Conservation (phyloP, 2,329 filamentous ascomycete species). For the Botrytis squamosa region DNA sequence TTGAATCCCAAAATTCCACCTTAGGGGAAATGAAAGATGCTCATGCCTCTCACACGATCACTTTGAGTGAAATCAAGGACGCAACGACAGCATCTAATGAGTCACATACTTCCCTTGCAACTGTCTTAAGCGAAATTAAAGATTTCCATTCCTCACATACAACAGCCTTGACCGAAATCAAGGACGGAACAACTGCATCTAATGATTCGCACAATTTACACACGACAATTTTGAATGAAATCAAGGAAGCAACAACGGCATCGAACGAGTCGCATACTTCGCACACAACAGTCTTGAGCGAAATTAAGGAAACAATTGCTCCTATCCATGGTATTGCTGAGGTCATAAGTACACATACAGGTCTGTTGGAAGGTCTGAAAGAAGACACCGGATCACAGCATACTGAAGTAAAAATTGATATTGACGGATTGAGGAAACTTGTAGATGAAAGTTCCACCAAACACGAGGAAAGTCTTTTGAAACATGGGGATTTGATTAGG, state of each 20-base stretch:
- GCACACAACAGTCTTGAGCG: constrained; percentile 20
- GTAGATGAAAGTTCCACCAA: constrained; percentile 25
- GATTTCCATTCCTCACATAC: constrained; percentile 14
- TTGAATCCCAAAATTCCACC: constrained; percentile 26
- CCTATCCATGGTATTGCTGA: neutral
- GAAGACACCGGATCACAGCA: constrained; percentile 19
- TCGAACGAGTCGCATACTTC: constrained; percentile 26
- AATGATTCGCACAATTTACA: constrained; percentile 8
- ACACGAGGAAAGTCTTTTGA: constrained; percentile 26
- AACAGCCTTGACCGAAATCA: constrained; percentile 22
- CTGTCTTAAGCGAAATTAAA: no score
- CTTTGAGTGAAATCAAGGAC: no score
- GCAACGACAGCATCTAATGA: no score
- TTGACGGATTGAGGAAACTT: constrained; percentile 31
- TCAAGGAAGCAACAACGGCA: constrained; percentile 28
- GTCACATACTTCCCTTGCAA: no score
- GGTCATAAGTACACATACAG: constrained; percentile 21
- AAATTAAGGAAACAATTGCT: constrained; percentile 9
- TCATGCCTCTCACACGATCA: neutral
- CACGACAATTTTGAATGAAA: constrained; percentile 21
- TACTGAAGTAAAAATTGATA: constrained; percentile 28
- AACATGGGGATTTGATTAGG: constrained; percentile 26
- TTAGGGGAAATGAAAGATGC: constrained; percentile 28
- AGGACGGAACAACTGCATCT: neutral
- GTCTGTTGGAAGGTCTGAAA: constrained; percentile 29